Percentiles rank a stretch among this genome's conserved stretches.
These are phyloP conservation scores for Euphrasia arctica DNA, from an alignment of 305 asterid genomes.

Conservation along the genomic window DNA sequence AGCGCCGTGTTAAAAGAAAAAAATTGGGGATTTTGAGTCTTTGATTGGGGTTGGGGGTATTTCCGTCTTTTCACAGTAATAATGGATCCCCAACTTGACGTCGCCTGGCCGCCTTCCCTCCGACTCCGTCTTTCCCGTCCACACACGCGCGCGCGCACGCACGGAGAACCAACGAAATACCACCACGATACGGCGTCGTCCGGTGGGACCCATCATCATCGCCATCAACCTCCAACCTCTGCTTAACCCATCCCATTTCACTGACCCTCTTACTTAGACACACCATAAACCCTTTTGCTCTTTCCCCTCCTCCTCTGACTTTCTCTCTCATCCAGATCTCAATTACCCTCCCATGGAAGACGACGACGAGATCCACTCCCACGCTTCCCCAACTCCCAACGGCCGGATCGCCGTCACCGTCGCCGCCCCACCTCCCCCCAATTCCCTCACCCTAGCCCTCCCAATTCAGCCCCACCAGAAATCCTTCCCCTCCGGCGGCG, in stretches of 20 bases:
- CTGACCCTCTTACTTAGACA: neutral
- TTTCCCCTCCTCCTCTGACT: neutral
- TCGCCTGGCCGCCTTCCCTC: neutral
- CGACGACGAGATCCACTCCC: constrained; percentile 66
- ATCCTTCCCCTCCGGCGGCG: constrained; percentile 45
- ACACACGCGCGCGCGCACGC: neutral
- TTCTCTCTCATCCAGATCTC: constrained; percentile 22
- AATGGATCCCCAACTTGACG: neutral
- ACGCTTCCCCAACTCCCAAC: constrained; percentile 44
- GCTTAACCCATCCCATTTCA: constrained; percentile 17
- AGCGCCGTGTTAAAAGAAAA: no score
- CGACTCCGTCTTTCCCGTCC: constrained; percentile 6
- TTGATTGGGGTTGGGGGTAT: no score
- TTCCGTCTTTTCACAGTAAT: no score
- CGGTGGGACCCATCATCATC: neutral
- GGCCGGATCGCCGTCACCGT: constrained; percentile 80
- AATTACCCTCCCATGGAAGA: constrained; percentile 50
- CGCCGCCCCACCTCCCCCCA: constrained; percentile 41
- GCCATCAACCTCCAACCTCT: constrained; percentile 4
- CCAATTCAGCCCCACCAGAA: constrained; percentile 51
- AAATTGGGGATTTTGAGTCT: no score
- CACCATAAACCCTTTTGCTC: constrained; percentile 29
- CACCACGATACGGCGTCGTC: neutral
- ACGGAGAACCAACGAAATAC: neutral
- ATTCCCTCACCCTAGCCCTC: constrained; percentile 56